Percentiles rank a stretch among this genome's conserved stretches.
These are phyloP conservation scores for Acanthamoeba healyi DNA, from an alignment of 208 protist genomes.

Conservation along the genomic window DNA sequence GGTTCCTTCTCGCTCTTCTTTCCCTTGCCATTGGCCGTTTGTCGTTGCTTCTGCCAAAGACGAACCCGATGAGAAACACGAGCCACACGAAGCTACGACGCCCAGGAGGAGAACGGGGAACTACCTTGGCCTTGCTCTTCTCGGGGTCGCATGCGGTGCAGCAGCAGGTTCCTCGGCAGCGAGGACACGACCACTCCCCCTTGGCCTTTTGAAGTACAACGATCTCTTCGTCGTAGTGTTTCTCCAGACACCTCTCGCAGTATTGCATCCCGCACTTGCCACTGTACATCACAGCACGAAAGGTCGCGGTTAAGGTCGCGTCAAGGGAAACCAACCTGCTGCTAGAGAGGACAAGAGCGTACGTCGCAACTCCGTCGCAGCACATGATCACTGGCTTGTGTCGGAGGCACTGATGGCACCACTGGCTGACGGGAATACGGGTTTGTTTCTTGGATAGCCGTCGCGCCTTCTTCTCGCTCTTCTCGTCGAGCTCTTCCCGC, in stretches of 20 bases:
- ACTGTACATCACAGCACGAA: neutral
- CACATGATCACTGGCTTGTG: conserved; percentile 67
- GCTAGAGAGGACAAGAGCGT: neutral
- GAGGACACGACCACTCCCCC: conserved; percentile 49
- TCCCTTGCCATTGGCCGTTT: neutral
- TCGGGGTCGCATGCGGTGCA: conserved; percentile 25
- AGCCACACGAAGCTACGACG: neutral
- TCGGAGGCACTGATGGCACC: conserved; percentile 60
- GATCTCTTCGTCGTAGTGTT: conserved; percentile 67
- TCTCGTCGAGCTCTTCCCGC: conserved; percentile 37
- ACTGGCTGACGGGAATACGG: conserved; percentile 38
- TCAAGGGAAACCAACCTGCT: neutral
- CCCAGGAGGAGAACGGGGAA: no score
- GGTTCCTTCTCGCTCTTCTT: conserved; percentile 28
- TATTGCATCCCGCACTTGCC: conserved; percentile 55
- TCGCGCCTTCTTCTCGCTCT: conserved; percentile 61
- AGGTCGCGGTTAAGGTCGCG: neutral
- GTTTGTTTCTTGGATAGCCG: conserved; percentile 46
- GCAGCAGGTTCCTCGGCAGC: conserved; percentile 29
- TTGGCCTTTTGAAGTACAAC: conserved; percentile 65
- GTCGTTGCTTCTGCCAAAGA: neutral
- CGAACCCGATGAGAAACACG: neutral
- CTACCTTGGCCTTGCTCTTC: neutral
- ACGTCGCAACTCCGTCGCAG: conserved; percentile 38
- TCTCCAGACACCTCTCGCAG: conserved; percentile 63